These are phyloP conservation scores for Aechmea fasciata DNA, from an alignment of 176 grass and related monocot species.

Conservation along the genomic window DNA sequence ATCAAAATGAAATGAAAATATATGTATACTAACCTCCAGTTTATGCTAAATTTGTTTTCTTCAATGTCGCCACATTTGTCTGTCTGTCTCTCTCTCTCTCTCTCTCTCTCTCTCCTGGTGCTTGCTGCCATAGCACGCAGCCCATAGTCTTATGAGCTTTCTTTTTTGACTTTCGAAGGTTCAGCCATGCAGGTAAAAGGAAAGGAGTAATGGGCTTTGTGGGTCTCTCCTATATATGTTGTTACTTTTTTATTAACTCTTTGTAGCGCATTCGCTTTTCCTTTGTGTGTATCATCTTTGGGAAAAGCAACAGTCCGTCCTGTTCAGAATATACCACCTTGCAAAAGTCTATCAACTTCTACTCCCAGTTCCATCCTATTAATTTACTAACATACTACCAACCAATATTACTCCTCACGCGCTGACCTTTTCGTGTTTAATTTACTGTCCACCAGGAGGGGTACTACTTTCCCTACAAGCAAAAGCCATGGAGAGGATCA, in stretches of 20 bases:
- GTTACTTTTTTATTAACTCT: slow-evolving; percentile 1
- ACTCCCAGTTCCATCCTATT: too few relatives aligned
- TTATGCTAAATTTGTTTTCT: neutral
- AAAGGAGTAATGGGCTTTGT: neutral
- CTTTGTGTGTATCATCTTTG: neutral
- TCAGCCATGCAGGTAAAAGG: slow-evolving; percentile 9
- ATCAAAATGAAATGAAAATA: too few relatives aligned
- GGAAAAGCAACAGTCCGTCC: neutral
- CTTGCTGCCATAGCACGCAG: neutral
- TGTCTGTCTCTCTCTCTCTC: neutral
- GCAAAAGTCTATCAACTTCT: too few relatives aligned
- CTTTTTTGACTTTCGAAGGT: slow-evolving; percentile 10
- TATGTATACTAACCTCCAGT: too few relatives aligned
- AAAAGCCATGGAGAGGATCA: slow-evolving; percentile 57
- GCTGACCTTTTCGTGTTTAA: slow-evolving; percentile 4
- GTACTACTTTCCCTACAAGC: neutral
- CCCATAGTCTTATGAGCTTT: neutral
- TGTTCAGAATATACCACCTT: too few relatives aligned
- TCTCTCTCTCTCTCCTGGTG: neutral
- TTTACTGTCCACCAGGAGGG: slow-evolving; percentile 14
- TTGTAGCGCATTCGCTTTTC: neutral
- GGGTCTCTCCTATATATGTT: slow-evolving; percentile 9
- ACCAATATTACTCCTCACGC: slow-evolving; percentile 1
- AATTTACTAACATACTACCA: too few relatives aligned
- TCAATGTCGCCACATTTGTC: neutral